Evolutionary conservation across 345 rosid species (phyloP).

Genomic region (Gossypium arboreum): DNA sequence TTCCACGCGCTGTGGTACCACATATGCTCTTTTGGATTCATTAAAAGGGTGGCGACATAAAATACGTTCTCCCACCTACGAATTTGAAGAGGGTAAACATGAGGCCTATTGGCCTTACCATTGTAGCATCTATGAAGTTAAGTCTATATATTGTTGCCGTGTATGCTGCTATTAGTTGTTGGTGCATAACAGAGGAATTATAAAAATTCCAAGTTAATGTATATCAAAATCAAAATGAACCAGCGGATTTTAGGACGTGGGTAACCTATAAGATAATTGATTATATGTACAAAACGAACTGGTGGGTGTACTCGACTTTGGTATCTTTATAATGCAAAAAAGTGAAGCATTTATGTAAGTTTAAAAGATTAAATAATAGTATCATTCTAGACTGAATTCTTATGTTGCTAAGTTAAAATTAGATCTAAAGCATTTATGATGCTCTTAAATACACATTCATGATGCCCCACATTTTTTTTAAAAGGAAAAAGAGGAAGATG

Average conservation of each 20-base stretch:
- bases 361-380: background rate
- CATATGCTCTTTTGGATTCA: constrained; percentile 94
- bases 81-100: constrained; percentile 1
- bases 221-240: background rate
- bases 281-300: background rate
- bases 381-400: background rate
- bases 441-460: background rate
- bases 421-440: background rate
- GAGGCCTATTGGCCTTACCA: background rate
- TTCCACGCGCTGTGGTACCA: constrained; percentile 87
- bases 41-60: constrained; percentile 95
- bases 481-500: background rate
- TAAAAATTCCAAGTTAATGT: background rate
- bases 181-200: background rate
- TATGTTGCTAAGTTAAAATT: background rate
- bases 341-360: background rate
- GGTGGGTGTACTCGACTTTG: background rate
- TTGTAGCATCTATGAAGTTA: background rate
- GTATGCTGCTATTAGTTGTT: background rate
- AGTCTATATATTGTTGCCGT: background rate
- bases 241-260: background rate
- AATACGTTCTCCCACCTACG: constrained; percentile 77
- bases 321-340: background rate
- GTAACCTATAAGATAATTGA: background rate
- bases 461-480: background rate